phyloP scores from a whole-genome alignment of 352 stramenopile genomes.

The Phytophthora crassamura region DNA sequence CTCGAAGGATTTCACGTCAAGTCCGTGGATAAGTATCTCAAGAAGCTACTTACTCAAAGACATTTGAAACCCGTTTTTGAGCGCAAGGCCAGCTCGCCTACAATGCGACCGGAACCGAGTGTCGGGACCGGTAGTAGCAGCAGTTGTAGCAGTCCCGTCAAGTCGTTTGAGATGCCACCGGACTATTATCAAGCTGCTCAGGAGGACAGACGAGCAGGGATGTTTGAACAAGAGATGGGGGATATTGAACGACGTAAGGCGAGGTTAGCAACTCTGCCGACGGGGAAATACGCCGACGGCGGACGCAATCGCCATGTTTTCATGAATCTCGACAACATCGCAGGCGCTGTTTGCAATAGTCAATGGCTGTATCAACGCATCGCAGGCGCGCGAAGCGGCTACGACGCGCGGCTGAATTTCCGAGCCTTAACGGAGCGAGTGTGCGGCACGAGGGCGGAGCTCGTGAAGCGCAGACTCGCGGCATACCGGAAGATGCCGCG shows the following conservation, averaged over 20 bases:
- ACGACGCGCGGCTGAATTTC: slow-evolving; percentile 46
- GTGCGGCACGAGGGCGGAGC: slow-evolving; percentile 9
- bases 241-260: slow-evolving; percentile 22
- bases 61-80: slow-evolving; percentile 9
- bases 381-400: slow-evolving; percentile 27
- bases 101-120: slow-evolving; percentile 9
- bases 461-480: slow-evolving; percentile 25
- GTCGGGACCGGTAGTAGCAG: background rate
- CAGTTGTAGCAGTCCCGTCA: slow-evolving; percentile 17
- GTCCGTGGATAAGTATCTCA: slow-evolving; percentile 26
- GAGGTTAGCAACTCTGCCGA: slow-evolving; percentile 20
- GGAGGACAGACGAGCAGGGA: slow-evolving; percentile 19
- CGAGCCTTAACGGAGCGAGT: slow-evolving; percentile 39
- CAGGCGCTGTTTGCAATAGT: slow-evolving; percentile 29
- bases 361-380: slow-evolving; percentile 38
- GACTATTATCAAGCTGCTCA: slow-evolving; percentile 10
- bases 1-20: slow-evolving; percentile 16
- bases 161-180: slow-evolving; percentile 4
- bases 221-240: slow-evolving; percentile 25
- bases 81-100: slow-evolving; percentile 25
- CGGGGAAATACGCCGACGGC: slow-evolving; percentile 21
- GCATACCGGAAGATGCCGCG: slow-evolving; percentile 45
- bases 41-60: slow-evolving; percentile 22
- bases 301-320: slow-evolving; percentile 41
- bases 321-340: slow-evolving; percentile 57